A percentile compares a stretch with the other conserved stretches of the same genome.
phyloP scores from a whole-genome alignment of 495 filamentous ascomycete genomes.

The Aspergillus baeticus region DNA sequence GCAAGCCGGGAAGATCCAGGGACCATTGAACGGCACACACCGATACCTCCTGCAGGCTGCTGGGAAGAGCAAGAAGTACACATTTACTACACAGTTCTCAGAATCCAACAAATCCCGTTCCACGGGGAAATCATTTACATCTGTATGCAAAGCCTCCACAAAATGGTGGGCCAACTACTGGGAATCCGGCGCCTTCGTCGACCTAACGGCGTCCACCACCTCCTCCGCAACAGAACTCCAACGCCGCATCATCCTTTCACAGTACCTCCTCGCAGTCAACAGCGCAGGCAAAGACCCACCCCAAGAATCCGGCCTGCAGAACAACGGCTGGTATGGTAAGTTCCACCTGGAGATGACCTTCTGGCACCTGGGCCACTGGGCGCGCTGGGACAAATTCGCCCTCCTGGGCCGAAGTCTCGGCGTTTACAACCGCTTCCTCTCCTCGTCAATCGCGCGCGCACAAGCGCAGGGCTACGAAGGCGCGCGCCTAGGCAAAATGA shows the following conservation, averaged over 20 bases:
- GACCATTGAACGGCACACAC: background rate
- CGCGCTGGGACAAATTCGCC: conserved; percentile 49
- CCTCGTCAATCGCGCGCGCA: conserved; percentile 45
- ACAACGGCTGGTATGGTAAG: conserved; percentile 25
- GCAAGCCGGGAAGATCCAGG: background rate
- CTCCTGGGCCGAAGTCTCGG: conserved; percentile 42
- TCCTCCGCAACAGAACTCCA: conserved; percentile 7
- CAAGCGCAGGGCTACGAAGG: conserved; percentile 49
- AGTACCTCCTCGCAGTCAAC: conserved; percentile 18
- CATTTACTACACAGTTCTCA: no score
- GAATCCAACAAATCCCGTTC: no score
- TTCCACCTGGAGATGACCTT: conserved; percentile 50
- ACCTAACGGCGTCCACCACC: conserved; percentile 1
- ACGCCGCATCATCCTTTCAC: conserved; percentile 16
- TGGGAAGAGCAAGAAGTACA: no score
- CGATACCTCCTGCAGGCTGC: no score
- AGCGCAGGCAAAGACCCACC: conserved; percentile 18
- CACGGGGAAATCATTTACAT: background rate
- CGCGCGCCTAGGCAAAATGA: conserved; percentile 60
- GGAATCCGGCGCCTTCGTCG: conserved; percentile 13
- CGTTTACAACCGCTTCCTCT: conserved; percentile 48
- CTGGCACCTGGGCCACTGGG: conserved; percentile 54
- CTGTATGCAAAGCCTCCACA: background rate
- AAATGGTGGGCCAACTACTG: conserved; percentile 10
- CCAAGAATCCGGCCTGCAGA: conserved; percentile 18